Conservation (phyloP, 1,284 basidiomycete species). For the Veloboletus limbatus region DNA sequence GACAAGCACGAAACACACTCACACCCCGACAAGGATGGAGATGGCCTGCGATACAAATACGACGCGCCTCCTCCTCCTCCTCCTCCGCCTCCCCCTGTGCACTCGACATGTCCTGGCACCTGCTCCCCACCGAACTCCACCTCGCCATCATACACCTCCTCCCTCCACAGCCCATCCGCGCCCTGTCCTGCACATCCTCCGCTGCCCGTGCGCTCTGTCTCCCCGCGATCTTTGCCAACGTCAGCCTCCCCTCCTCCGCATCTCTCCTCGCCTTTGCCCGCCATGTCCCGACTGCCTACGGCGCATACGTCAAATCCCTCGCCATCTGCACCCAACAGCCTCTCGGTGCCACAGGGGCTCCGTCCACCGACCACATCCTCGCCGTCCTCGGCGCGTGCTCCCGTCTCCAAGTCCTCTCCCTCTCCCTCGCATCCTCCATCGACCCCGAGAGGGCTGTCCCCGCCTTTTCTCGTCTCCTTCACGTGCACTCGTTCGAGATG, state of each 20-base stretch:
- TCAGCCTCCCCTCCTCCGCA: conserved; percentile 46
- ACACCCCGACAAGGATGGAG: conserved; percentile 19
- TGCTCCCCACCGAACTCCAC: conserved; percentile 65
- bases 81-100: background rate
- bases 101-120: conserved; percentile 45
- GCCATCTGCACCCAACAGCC: conserved; percentile 44
- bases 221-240: conserved; percentile 56
- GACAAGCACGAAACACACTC: conserved; percentile 7
- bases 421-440: conserved; percentile 53
- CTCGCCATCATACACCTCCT: conserved; percentile 54
- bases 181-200: conserved; percentile 43
- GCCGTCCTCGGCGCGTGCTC: conserved; percentile 49
- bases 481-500: conserved; percentile 46
- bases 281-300: conserved; percentile 55
- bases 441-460: conserved; percentile 46
- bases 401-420: conserved; percentile 48
- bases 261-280: conserved; percentile 51
- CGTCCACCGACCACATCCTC: conserved; percentile 46
- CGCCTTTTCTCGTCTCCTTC: conserved; percentile 50
- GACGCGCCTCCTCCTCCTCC: background rate
- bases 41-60: conserved; percentile 8
- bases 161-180: conserved; percentile 35
- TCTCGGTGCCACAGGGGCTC: conserved; percentile 36
- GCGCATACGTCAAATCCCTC: conserved; percentile 52
- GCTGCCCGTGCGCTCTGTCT: conserved; percentile 53